phyloP scores from a whole-genome alignment of 2,329 filamentous ascomycete species.

The Alternaria consortialis region DNA sequence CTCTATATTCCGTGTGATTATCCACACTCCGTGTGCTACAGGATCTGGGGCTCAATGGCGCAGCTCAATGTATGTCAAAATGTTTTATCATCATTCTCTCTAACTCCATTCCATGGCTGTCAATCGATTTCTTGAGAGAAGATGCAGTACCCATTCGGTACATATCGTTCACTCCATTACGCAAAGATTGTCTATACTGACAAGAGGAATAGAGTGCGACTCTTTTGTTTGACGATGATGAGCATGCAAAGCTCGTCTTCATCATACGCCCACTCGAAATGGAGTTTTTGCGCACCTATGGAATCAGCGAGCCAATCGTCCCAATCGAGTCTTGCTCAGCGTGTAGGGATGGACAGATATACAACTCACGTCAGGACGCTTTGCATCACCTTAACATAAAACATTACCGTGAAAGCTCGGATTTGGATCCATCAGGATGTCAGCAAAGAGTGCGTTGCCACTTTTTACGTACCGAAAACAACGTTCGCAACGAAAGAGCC shows the following conservation, averaged over 20 bases:
- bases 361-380: not conserved
- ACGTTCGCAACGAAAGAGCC: slow-evolving; percentile 2
- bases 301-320: not conserved
- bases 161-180: too few relatives aligned
- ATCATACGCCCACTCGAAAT: not conserved
- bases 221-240: not conserved
- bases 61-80: not conserved
- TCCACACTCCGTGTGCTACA: not conserved
- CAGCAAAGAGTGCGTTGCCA: not conserved
- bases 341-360: not conserved
- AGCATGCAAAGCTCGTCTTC: not conserved
- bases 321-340: not conserved
- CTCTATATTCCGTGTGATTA: slow-evolving; percentile 2
- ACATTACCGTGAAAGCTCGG: not conserved
- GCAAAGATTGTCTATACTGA: not conserved
- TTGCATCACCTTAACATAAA: not conserved
- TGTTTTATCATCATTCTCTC: not conserved
- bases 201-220: not conserved
- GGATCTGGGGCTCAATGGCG: slow-evolving; percentile 6
- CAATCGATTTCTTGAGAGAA: too few relatives aligned
- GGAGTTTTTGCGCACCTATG: not conserved
- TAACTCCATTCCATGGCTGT: too few relatives aligned
- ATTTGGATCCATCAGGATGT: not conserved
- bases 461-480: slow-evolving; percentile 2
- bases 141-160: too few relatives aligned